phyloP scores from a whole-genome alignment of 352 stramenopile genomes.

The Pythium scleroteichum region DNA sequence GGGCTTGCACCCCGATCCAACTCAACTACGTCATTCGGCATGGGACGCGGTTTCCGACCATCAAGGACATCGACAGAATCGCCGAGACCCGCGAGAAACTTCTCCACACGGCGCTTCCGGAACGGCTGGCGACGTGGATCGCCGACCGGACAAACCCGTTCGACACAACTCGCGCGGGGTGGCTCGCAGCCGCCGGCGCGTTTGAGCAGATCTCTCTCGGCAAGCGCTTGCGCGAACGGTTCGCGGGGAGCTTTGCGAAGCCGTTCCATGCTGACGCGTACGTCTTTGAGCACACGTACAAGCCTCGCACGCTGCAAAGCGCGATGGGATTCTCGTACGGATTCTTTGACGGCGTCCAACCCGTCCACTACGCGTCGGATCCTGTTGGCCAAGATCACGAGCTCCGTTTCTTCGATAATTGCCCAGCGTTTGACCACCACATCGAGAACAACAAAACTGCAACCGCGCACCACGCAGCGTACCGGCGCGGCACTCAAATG shows the following conservation, averaged over 20 bases:
- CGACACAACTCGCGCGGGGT: slow-evolving; percentile 39
- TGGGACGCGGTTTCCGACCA: slow-evolving; percentile 75
- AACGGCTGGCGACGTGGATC: slow-evolving; percentile 30
- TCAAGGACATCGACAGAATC: slow-evolving; percentile 77
- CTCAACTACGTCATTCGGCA: slow-evolving; percentile 82
- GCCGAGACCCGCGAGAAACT: slow-evolving; percentile 42
- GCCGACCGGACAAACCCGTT: slow-evolving; percentile 57
- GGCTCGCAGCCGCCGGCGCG: slow-evolving; percentile 59
- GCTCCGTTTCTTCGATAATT: slow-evolving; percentile 87
- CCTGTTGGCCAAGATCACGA: slow-evolving; percentile 57
- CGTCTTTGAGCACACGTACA: slow-evolving; percentile 81
- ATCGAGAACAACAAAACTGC: slow-evolving; percentile 70
- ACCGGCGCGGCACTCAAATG: slow-evolving; percentile 58
- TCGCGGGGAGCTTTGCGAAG: slow-evolving; percentile 29
- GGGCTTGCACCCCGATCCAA: slow-evolving; percentile 50
- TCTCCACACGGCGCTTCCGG: background rate
- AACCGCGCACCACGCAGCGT: slow-evolving; percentile 53
- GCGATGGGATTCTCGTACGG: slow-evolving; percentile 72
- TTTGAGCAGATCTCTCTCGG: slow-evolving; percentile 65
- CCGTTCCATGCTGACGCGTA: slow-evolving; percentile 42
- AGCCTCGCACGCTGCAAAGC: slow-evolving; percentile 76
- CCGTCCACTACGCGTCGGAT: slow-evolving; percentile 52
- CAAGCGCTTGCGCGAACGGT: slow-evolving; percentile 47
- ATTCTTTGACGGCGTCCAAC: slow-evolving; percentile 65
- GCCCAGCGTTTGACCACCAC: slow-evolving; percentile 49